These are phyloP conservation scores for Phytophthora pistaciae DNA, from an alignment of 352 stramenopile genomes.

Conservation along the genomic window DNA sequence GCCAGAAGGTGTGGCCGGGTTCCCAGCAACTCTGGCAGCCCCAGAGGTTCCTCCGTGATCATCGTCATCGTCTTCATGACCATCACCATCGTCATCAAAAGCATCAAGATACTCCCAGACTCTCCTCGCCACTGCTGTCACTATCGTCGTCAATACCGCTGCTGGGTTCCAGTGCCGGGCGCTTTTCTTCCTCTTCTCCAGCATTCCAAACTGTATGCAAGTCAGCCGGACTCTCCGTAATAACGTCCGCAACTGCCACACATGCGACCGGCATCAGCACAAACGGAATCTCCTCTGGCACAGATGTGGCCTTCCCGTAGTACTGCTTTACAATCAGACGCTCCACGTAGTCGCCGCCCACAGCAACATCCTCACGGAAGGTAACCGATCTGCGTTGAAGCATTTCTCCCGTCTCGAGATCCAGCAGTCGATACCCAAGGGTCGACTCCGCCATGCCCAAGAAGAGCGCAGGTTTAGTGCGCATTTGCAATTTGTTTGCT, in stretches of 20 bases:
- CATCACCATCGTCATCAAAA: not conserved
- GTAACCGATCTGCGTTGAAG: conserved; percentile 12
- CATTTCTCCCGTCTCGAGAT: not conserved
- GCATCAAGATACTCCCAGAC: conserved; percentile 10
- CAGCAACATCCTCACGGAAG: conserved; percentile 14
- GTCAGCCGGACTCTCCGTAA: not conserved
- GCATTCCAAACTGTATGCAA: not conserved
- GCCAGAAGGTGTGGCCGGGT: not conserved
- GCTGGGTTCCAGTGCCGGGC: not conserved
- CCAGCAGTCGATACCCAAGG: conserved; percentile 12
- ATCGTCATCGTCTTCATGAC: not conserved
- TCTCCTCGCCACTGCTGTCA: conserved; percentile 10
- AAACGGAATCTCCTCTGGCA: conserved; percentile 6
- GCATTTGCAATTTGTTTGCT: conserved; percentile 2
- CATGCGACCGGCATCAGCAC: not conserved
- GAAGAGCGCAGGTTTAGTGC: conserved; percentile 6
- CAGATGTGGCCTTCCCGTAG: not conserved
- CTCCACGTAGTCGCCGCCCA: conserved; percentile 6
- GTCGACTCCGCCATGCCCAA: conserved; percentile 1
- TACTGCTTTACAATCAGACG: not conserved
- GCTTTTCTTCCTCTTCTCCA: conserved; percentile 4
- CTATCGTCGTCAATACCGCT: not conserved
- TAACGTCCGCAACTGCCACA: not conserved
- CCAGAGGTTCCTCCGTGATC: conserved; percentile 1
- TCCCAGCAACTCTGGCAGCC: not conserved